These are phyloP conservation scores for Mortierella sp. DNA, from an alignment of 371 early-diverging fungal genomes.

Conservation along the genomic window DNA sequence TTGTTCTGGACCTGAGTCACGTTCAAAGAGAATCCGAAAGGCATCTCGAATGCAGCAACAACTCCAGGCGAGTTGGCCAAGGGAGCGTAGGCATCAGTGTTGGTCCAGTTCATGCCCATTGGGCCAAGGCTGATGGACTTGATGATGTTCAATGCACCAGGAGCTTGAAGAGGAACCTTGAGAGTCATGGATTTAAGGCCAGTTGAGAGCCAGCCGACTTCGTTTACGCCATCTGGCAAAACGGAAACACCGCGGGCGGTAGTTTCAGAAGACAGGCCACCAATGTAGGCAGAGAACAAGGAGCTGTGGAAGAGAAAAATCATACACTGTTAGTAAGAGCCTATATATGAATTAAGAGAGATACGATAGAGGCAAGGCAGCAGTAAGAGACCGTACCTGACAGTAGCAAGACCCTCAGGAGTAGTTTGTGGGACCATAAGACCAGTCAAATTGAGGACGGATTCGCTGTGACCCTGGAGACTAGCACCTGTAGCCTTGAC, in stretches of 20 bases:
- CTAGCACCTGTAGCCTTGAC: conserved; percentile 66
- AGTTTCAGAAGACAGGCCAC: conserved; percentile 63
- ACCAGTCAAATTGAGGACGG: conserved; percentile 66
- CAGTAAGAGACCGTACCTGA: conserved; percentile 55
- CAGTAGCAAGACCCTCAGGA: conserved; percentile 59
- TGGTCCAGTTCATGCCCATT: conserved; percentile 67
- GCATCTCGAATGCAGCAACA: conserved; percentile 67
- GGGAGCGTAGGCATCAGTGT: conserved; percentile 65
- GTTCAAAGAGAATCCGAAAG: conserved; percentile 71
- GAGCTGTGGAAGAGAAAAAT: conserved; percentile 17
- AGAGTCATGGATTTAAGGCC: conserved; percentile 62
- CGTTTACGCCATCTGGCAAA: conserved; percentile 68
- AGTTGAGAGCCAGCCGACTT: conserved; percentile 69
- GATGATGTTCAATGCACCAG: conserved; percentile 65
- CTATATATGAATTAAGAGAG: too few species aligned
- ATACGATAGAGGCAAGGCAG: too few species aligned
- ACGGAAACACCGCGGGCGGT: conserved; percentile 69
- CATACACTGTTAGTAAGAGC: conserved; percentile 24
- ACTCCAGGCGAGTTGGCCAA: conserved; percentile 63
- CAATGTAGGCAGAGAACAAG: conserved; percentile 70
- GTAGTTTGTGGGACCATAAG: conserved; percentile 63
- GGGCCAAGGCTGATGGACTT: conserved; percentile 66
- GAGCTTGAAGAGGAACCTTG: conserved; percentile 49
- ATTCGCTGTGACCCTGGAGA: conserved; percentile 42
- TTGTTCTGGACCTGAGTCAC: conserved; percentile 71